Evolutionary conservation across 495 filamentous ascomycete genomes (phyloP).

Genomic region (Neurospora sp.): DNA sequence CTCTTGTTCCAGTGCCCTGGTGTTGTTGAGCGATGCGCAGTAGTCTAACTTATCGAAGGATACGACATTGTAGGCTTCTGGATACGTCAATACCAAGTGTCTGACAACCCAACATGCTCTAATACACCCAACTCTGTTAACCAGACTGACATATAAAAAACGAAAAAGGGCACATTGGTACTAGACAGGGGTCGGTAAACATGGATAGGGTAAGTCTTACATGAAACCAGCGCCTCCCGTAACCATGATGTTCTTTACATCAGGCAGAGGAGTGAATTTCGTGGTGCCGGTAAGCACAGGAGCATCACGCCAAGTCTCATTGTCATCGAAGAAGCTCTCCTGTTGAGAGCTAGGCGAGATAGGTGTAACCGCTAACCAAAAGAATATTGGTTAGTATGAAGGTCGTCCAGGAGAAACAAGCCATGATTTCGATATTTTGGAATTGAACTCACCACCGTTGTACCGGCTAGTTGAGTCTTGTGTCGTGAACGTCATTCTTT

Average conservation of each 20-base stretch:
- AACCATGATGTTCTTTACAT: conserved; percentile 62
- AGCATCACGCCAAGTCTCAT: conserved; percentile 54
- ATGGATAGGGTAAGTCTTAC: conserved; percentile 27
- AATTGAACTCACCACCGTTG: background rate
- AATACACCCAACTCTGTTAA: conserved; percentile 4
- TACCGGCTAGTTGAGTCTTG: background rate
- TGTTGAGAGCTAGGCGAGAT: conserved; percentile 1
- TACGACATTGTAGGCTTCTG: conserved; percentile 58
- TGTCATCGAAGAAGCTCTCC: conserved; percentile 38
- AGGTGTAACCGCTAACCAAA: background rate
- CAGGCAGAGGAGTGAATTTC: conserved; percentile 49
- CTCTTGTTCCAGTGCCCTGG: conserved; percentile 44
- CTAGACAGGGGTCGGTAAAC: conserved; percentile 1
- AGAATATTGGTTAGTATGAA: background rate
- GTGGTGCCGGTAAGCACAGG: conserved; percentile 54
- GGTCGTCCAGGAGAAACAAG: background rate
- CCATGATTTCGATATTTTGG: background rate
- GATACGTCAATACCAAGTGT: conserved; percentile 57
- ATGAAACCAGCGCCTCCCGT: conserved; percentile 68
- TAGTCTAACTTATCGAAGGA: conserved; percentile 73
- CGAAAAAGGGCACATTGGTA: background rate
- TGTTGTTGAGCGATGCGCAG: conserved; percentile 63
- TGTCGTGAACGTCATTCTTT: background rate
- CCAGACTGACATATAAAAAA: background rate
- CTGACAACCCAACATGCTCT: conserved; percentile 63